A percentile compares a stretch with the other conserved stretches of the same genome.
These are phyloP conservation scores for Paratinospora sagittata DNA, from an alignment of 164 flowering plant genomes.

Conservation along the genomic window DNA sequence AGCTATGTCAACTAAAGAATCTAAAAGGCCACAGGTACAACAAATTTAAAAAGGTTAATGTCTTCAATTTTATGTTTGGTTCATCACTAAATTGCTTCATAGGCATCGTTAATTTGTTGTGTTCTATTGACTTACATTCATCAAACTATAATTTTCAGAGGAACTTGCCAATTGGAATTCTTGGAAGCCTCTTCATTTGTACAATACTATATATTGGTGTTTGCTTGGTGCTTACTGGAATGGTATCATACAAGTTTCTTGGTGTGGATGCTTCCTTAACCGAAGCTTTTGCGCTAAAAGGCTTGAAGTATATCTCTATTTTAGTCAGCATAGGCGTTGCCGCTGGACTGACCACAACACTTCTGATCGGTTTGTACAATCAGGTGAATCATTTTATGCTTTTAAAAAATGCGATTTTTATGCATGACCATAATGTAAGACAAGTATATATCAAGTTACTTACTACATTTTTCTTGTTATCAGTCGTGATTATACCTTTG, in stretches of 20 bases:
- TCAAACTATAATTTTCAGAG: conserved; percentile 51
- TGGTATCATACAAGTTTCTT: conserved; percentile 79
- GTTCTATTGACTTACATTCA: neutral
- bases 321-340: conserved; percentile 91
- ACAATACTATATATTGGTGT: too few species aligned
- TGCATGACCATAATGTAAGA: neutral
- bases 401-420: too few species aligned
- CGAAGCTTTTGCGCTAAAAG: conserved; percentile 76
- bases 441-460: conserved; percentile 10
- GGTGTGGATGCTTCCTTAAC: conserved; percentile 93
- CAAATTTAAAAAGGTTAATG: neutral
- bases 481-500: conserved; percentile 97
- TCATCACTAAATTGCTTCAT: neutral
- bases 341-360: conserved; percentile 96
- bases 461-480: conserved; percentile 17
- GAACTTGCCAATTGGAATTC: conserved; percentile 87
- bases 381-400: conserved; percentile 48
- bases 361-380: conserved; percentile 94
- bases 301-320: conserved; percentile 74
- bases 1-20: conserved; percentile 97
- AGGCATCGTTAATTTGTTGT: neutral
- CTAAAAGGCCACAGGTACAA: conserved; percentile 83
- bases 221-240: too few species aligned
- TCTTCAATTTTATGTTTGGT: too few species aligned
- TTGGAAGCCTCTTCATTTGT: conserved; percentile 80